Conservation (phyloP, 129 eudicot genomes). For the carrot (Daucus carota) region DH1_v3.0 NC_030382.2:37261001-37261500, state of each 20-base stretch:
- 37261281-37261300: background rate
- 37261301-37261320: background rate
- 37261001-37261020: conserved; percentile 26
- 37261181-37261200: conserved; percentile 28
- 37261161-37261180: conserved; percentile 28
- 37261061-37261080: conserved; percentile 2
- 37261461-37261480: too few relatives aligned
- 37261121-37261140: conserved; percentile 31
- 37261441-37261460: too few relatives aligned
- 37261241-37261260: background rate
- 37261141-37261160: conserved; percentile 23
- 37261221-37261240: background rate
- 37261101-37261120: conserved; percentile 16
- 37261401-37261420: too few relatives aligned
- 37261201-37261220: conserved; percentile 22
- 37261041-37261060: conserved; percentile 3
- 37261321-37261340: background rate
- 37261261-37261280: conserved; percentile 14
- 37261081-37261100: background rate
- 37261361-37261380: too few relatives aligned
- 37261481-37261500: too few relatives aligned
- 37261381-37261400: too few relatives aligned
- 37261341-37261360: too few relatives aligned
- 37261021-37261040: background rate
- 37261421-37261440: too few relatives aligned